Conservation (phyloP, 257 asterid genomes). For the Plantago elongata region DNA sequence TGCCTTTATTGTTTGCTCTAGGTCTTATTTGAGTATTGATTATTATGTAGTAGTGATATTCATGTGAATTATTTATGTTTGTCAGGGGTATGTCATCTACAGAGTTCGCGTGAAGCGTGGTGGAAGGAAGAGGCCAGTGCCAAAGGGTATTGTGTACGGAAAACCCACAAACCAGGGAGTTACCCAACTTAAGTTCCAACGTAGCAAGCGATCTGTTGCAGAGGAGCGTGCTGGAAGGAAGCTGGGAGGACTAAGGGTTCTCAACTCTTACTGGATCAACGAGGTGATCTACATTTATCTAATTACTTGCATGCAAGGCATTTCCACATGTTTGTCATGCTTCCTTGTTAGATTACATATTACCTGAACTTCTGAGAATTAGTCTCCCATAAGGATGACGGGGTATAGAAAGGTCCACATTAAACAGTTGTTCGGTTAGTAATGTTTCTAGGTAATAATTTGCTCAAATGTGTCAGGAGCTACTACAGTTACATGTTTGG, state of each 20-base stretch:
- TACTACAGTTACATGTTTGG: too few relatives aligned
- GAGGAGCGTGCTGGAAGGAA: constrained; percentile 52
- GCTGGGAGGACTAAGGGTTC: constrained; percentile 42
- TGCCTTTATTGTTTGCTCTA: not conserved
- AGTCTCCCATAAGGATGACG: too few relatives aligned
- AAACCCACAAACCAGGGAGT: constrained; percentile 55
- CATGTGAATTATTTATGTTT: not conserved
- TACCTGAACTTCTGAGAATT: too few relatives aligned
- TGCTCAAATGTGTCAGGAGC: too few relatives aligned
- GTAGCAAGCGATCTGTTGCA: constrained; percentile 47
- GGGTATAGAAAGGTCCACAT: too few relatives aligned
- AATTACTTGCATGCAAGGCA: too few relatives aligned
- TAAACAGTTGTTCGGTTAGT: too few relatives aligned
- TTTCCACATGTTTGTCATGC: too few relatives aligned
- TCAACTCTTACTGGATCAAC: constrained; percentile 46
- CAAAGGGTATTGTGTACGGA: constrained; percentile 51
- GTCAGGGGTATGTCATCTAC: constrained; percentile 40
- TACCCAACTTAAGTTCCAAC: constrained; percentile 41
- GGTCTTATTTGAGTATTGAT: not conserved
- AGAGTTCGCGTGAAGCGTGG: constrained; percentile 46
- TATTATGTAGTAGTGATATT: not conserved
- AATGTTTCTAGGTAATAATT: too few relatives aligned
- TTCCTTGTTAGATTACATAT: too few relatives aligned
- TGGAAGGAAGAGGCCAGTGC: constrained; percentile 49
- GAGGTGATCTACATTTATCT: constrained; percentile 25